Percentiles rank a stretch among this genome's conserved stretches.
Conservation (phyloP, 192 early-diverging fungal species). For the Podila clonocystis region DNA sequence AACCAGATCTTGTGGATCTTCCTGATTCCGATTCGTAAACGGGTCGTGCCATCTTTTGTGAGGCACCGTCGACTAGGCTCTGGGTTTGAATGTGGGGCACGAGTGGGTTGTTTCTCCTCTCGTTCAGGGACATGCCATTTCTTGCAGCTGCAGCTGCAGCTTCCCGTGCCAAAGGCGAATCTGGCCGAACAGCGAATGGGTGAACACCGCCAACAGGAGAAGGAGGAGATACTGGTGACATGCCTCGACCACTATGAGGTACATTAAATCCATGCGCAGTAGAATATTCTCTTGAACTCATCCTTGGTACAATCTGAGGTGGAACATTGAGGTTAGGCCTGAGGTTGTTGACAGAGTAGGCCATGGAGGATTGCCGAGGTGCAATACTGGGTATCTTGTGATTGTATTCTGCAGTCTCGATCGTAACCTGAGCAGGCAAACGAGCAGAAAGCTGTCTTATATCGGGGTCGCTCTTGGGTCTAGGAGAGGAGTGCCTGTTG, state of each 20-base stretch:
- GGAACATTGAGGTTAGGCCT: conserved; percentile 41
- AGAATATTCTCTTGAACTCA: conserved; percentile 42
- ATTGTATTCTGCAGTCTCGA: conserved; percentile 33
- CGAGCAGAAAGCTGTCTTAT: conserved; percentile 12
- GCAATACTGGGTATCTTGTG: conserved; percentile 43
- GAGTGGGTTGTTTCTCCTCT: conserved; percentile 34
- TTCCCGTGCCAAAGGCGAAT: conserved; percentile 8
- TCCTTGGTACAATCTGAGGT: conserved; percentile 36
- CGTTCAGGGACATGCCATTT: conserved; percentile 37
- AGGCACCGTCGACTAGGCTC: conserved; percentile 11
- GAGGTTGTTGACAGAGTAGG: conserved; percentile 25
- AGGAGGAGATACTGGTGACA: conserved; percentile 46
- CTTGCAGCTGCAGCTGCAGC: background rate
- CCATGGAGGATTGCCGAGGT: conserved; percentile 44
- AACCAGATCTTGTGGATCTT: background rate
- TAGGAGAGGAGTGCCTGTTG: conserved; percentile 9
- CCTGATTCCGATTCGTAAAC: conserved; percentile 6
- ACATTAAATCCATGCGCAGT: conserved; percentile 40
- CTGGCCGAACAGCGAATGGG: conserved; percentile 14
- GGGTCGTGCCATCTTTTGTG: conserved; percentile 3
- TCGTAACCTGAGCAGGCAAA: conserved; percentile 25
- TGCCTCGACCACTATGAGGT: conserved; percentile 29
- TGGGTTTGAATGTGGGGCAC: conserved; percentile 50
- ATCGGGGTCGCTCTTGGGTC: conserved; percentile 42
- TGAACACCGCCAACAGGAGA: conserved; percentile 28